These are phyloP conservation scores for Biscogniauxia marginata DNA, from an alignment of 2,329 filamentous ascomycete genomes.

Conservation along the genomic window DNA sequence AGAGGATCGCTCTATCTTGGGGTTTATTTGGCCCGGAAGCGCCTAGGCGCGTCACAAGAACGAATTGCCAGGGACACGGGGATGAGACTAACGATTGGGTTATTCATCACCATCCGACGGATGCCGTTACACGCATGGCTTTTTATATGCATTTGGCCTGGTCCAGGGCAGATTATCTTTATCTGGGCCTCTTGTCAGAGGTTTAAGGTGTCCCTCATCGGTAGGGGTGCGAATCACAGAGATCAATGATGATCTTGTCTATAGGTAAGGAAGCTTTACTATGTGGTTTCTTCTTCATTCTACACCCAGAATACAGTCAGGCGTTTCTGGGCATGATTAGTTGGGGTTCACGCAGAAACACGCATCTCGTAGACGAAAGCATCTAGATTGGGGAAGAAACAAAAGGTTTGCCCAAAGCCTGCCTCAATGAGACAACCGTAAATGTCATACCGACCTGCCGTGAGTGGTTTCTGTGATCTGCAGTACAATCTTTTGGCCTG, in stretches of 20 bases:
- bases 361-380: conserved; percentile 22
- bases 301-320: conserved; percentile 14
- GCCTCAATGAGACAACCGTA: conserved; percentile 25
- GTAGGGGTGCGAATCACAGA: neutral
- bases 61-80: neutral
- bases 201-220: neutral
- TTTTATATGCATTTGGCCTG: neutral
- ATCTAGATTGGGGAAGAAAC: conserved; percentile 26
- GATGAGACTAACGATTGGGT: neutral
- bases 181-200: neutral
- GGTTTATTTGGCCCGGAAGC: neutral
- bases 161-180: neutral
- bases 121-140: neutral
- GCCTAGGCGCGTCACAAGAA: neutral
- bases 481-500: conserved; percentile 5
- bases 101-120: neutral
- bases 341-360: conserved; percentile 22
- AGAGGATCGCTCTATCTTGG: neutral
- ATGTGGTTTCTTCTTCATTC: conserved; percentile 16
- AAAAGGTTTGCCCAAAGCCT: conserved; percentile 27
- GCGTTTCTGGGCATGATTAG: conserved; percentile 21
- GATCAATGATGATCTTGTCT: conserved; percentile 11
- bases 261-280: conserved; percentile 20
- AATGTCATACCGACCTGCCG: conserved; percentile 22
- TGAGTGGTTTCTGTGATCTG: conserved; percentile 24